Base-by-base conservation (phyloP, 2,329 filamentous ascomycete genomes). In the Talaromyces marneffei region DNA sequence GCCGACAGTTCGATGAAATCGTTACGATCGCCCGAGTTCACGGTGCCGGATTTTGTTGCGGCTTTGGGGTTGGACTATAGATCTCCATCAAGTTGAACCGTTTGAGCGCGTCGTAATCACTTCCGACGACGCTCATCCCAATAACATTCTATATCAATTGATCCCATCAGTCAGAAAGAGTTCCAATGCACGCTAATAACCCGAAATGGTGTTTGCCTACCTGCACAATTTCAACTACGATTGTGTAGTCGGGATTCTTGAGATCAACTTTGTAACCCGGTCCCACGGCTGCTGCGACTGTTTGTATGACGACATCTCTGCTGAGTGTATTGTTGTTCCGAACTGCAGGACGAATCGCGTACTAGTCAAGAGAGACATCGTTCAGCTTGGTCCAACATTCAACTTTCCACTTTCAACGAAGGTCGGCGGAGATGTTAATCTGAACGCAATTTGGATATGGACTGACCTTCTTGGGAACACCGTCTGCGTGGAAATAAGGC, bases 1-100 rank as follows among this genome's bases (percentile, higher is more conserved):
- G 44, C 44, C 29, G 44, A 16, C 29, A 23, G 48, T 29, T 35
- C 2, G 16, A 55, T 3, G 16, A 9, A 29, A 10, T 53, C 7
- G 18, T 20, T 37, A 33, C 37, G 16, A 29, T 33, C 16, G 9
- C 14, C 18, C 33, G 12, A 16, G 37, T 39, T 59, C 57, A 59
- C 12, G 56, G 44, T 29, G 42, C 33, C 2, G 52, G 23, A 18
- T 55, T 37, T 31, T 35, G 48, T 31, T 58, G 35, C 25, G 68
- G 60, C 44, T 71, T 71, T 23, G 76, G 71, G 9, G 75, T 77
- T 57, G 81, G 79, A 62, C 80, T 79, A 66, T 83, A 85, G 57
- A 88, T 80, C 70, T 88, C 85, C 46, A 84, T 80, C 53, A 87
- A 71, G 69, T 87, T 88, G 72, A 81, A 87, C 60, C 82, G 79